phyloP scores from a whole-genome alignment of 306 rosid species.

The Glycine latifolia region DNA sequence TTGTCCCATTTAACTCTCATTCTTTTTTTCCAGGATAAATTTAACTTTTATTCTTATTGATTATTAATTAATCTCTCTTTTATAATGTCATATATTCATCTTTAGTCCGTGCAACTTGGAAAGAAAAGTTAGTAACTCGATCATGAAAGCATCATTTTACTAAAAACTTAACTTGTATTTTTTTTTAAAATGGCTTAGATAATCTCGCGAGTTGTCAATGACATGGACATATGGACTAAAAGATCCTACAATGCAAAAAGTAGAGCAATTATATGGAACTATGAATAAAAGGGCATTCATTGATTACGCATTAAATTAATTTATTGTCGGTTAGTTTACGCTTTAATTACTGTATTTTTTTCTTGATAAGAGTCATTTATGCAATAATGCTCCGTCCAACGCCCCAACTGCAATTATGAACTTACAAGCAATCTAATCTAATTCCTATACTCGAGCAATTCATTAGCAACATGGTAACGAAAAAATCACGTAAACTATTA shows the following conservation, averaged over 20 bases:
- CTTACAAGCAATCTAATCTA: conserved; percentile 8
- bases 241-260: not conserved
- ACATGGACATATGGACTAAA: not conserved
- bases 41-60: not conserved
- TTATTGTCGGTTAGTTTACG: not conserved
- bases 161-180: not conserved
- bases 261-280: not conserved
- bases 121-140: too few relatives aligned
- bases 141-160: not conserved
- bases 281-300: not conserved
- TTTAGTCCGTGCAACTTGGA: not conserved
- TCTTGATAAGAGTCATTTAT: not conserved
- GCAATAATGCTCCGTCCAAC: not conserved
- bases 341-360: not conserved
- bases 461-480: not conserved
- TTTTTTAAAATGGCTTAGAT: not conserved
- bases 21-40: not conserved
- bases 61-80: not conserved
- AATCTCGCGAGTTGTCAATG: not conserved
- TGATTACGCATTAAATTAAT: not conserved
- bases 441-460: not conserved
- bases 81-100: not conserved
- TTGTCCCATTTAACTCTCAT: not conserved
- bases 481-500: not conserved
- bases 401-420: not conserved